Base-by-base conservation (phyloP, 345 rosid species). In the Brassica incana region DNA sequence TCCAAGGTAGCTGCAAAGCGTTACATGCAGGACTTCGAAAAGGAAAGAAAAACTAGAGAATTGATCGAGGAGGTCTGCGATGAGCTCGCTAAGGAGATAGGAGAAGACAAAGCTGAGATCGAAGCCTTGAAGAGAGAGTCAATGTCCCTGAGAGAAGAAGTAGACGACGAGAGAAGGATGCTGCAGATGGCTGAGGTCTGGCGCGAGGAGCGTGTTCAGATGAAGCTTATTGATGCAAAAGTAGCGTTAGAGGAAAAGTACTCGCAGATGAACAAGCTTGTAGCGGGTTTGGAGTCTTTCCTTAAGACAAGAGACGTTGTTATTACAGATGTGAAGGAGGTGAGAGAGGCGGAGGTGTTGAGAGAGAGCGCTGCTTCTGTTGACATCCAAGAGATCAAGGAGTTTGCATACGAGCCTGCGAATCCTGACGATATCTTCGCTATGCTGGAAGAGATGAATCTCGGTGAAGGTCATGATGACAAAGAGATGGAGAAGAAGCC, bases 111-210 rank as follows among this genome's bases (percentile, higher is more conserved):
- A 80, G 86, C 97, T 62, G 97, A 93, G 81, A 85, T 93, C 62
- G 97, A 93, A 79, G 84, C 83, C 35, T 15, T 91, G 62, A 90
- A 89, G 81, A 85, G 87, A 75, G 97, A 93, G 54, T 82, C 87
- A 7, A 84, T 88, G 89, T 86, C 80, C 78, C 87, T 89, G 5
- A 78, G 85, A 29, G 95, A 89, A 74, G 95, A 93, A 62, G 86
- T 85, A 5, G 98, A 91, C 0, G 93, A 93, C 29, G 98, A 93
- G 81, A 88, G 98, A 85, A 89, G 84, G 80, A 93, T 93, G 97
- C 81, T 91, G 78, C 98, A 93, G 85, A 93, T 91, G 95, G 98
- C 98, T 6, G 98, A 93, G 84, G 97, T 93, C 10, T 93, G 98
- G 98, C 95, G 97, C 38, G 98, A 93, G 86, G 97, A 93, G 79